Evolutionary conservation across 2,329 filamentous ascomycete genomes (phyloP), one percentile per base, ranked within the genome.

Genomic region (Nigrospora oryzae): DNA sequence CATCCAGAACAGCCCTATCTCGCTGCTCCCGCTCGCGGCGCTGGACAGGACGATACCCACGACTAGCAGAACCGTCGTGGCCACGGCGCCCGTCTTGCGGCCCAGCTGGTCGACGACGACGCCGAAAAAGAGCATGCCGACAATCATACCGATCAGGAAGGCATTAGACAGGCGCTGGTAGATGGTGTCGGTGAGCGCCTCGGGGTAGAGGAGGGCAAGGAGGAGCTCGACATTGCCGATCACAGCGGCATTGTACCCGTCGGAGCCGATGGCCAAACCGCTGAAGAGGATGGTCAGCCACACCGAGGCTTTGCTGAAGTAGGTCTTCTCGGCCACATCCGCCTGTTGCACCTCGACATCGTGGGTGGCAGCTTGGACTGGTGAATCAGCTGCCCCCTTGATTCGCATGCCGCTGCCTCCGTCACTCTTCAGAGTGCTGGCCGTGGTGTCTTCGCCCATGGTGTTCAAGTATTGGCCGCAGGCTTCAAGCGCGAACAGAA

Each of bases 81-180:
- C 61, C 4, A 75, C 57, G 35, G 69, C 66, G 12, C 72, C 73
- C 0, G 66, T 73, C 36, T 68, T 65, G 35, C 73, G 64, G n/a
- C 74, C 73, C 5, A 75, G 52, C 15, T 68, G 65, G 50, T 75
- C 74, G 49, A 73, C 70, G 7, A 72, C 53, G 11, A 68, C 58
- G 7, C 74, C 73, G 46, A 79, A 77, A 15, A 69, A 60, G 8
- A 79, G 57, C 68, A 78, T 79, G 42, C 75, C 75, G 42, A 77
- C 59, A 45, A 77, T 75, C 58, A 74, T 70, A 39, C 76, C 77
- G 42, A 79, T 69, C 5, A 78, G 63, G 48, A 73, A 75, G 3
- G 75, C 68, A 51, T 80, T 79, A 36, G 71, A 73, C 4, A 80
- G 67, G 6, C 74, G 65, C 3, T 69, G 65, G 53, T 73, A 72